Evolutionary conservation across 139 green algal genomes (phyloP).

Genomic region (Zygnema circumcarinatum): DNA sequence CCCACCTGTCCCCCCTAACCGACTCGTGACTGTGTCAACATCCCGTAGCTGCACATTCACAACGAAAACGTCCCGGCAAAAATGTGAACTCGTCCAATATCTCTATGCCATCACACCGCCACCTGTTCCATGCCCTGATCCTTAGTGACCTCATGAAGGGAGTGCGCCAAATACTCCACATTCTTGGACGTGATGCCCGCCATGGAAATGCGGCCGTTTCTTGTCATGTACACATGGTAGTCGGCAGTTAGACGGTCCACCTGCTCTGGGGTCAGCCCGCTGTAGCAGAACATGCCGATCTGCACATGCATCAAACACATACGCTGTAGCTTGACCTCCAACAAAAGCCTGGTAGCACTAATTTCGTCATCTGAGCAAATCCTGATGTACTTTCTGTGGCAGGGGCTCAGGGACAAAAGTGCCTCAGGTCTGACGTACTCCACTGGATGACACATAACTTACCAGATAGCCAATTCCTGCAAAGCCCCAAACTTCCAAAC

Average conservation of each 20-base stretch:
- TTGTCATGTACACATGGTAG: conserved; percentile 88
- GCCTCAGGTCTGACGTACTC: no score
- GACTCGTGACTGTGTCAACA: no score
- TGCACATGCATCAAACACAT: conserved; percentile 65
- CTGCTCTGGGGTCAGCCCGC: conserved; percentile 63
- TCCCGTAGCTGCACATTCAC: no score
- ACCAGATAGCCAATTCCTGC: no score
- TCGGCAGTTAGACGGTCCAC: conserved; percentile 76
- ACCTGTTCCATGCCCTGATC: not conserved
- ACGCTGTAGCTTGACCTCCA: no score
- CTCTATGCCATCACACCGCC: not conserved
- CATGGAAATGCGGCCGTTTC: conserved; percentile 92
- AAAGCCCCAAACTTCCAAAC: no score
- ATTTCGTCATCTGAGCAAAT: not conserved
- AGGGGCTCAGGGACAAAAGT: not conserved
- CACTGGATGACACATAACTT: no score
- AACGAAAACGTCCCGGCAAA: no score
- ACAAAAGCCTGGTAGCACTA: no score
- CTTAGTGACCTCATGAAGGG: conserved; percentile 85
- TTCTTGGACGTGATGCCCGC: conserved; percentile 87
- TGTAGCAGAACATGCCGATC: conserved; percentile 92
- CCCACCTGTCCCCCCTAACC: no score
- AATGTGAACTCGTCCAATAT: no score
- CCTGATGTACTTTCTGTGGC: not conserved
- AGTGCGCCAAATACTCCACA: conserved; percentile 78